Percentiles rank a stretch among this genome's conserved stretches.
These are phyloP conservation scores for Cladorrhinum sp. DNA, from an alignment of 2,329 filamentous ascomycete genomes.

Conservation along the genomic window DNA sequence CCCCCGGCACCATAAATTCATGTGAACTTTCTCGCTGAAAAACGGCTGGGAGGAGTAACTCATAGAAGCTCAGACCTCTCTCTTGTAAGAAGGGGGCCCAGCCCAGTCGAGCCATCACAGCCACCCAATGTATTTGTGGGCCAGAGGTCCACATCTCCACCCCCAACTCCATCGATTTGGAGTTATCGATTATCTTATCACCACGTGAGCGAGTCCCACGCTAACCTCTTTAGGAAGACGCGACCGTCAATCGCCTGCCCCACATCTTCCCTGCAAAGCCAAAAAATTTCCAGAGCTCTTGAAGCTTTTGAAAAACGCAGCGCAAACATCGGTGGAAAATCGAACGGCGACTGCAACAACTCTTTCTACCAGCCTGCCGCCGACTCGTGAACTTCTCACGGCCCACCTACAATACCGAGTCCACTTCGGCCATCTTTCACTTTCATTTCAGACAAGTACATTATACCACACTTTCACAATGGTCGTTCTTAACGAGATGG, in stretches of 20 bases:
- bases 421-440: conserved; percentile 10
- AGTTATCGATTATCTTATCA: no score
- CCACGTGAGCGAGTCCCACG: conserved; percentile 8
- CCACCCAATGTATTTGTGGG: no score
- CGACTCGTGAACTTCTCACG: conserved; percentile 23
- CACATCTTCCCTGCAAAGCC: conserved; percentile 9
- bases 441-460: not conserved
- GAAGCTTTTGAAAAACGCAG: not conserved
- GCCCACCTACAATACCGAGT: conserved; percentile 17
- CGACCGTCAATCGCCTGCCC: conserved; percentile 13
- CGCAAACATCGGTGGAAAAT: conserved; percentile 22
- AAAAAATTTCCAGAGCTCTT: conserved; percentile 19
- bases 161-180: no score
- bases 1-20: no score
- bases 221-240: conserved; percentile 4
- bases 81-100: no score
- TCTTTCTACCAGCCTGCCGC: conserved; percentile 21
- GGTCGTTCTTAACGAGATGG: conserved; percentile 13
- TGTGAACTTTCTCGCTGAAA: no score
- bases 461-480: conserved; percentile 11
- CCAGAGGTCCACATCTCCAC: no score
- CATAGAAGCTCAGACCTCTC: no score
- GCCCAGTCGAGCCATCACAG: no score
- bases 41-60: no score
- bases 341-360: conserved; percentile 23